phyloP scores from a whole-genome alignment of 2,329 filamentous ascomycete genomes.

The Penicillium sp. region DNA sequence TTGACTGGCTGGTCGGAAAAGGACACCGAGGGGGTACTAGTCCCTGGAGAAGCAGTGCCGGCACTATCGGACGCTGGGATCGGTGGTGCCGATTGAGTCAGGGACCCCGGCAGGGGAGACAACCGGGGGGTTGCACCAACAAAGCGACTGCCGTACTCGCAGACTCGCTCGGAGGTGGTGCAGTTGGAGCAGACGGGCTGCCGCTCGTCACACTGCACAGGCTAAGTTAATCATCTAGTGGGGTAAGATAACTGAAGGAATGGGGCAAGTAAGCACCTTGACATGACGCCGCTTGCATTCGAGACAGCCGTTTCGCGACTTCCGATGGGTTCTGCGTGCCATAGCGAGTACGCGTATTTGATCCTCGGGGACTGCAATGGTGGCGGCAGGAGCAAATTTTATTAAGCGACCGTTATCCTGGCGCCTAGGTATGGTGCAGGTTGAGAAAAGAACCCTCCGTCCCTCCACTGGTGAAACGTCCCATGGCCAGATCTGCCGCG shows the following conservation, averaged over 20 bases:
- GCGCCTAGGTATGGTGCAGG: background rate
- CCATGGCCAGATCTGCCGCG: background rate
- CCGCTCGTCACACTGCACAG: conserved; percentile 39
- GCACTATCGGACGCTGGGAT: background rate
- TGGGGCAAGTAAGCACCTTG: conserved; percentile 32
- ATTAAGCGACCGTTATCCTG: background rate
- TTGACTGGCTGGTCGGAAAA: conserved; percentile 25
- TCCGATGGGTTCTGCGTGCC: conserved; percentile 39
- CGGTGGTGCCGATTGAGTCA: background rate
- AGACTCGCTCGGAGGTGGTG: conserved; percentile 26
- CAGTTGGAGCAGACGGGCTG: conserved; percentile 41
- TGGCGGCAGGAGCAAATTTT: background rate
- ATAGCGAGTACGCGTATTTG: conserved; percentile 18
- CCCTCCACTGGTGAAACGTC: background rate
- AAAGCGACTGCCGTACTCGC: conserved; percentile 21
- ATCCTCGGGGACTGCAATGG: background rate
- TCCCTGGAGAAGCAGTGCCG: background rate
- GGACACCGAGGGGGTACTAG: background rate
- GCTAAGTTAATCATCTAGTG: background rate
- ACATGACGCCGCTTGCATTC: conserved; percentile 47
- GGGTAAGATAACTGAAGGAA: background rate
- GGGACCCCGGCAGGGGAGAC: background rate
- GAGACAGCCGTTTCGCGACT: conserved; percentile 45
- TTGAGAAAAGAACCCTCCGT: background rate
- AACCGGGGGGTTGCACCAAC: background rate